A percentile compares a stretch with the other conserved stretches of the same genome.
Evolutionary conservation across 257 asterid species (phyloP).

Genomic region (Capsicum chinense): DNA sequence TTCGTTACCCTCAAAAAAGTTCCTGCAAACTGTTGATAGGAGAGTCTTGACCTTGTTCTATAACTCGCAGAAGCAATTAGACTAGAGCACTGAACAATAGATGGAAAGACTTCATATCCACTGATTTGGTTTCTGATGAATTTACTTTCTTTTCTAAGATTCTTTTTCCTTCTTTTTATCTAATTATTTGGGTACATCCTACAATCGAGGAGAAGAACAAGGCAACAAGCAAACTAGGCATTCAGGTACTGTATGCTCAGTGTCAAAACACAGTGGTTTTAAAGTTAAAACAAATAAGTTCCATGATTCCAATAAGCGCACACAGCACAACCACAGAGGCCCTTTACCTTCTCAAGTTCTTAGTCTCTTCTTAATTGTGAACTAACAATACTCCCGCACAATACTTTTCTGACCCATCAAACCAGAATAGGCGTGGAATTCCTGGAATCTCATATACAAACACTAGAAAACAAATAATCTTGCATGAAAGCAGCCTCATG

Average conservation of each 20-base stretch:
- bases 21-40: neutral
- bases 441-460: neutral
- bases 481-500: neutral
- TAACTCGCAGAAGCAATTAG: neutral
- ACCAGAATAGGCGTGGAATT: neutral
- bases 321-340: neutral
- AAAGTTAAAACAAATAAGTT: neutral
- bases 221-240: neutral
- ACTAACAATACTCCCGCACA: neutral
- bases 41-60: neutral
- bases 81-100: neutral
- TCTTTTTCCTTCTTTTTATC: neutral
- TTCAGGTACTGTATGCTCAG: neutral
- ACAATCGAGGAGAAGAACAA: neutral
- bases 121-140: neutral
- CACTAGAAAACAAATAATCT: neutral
- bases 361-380: neutral
- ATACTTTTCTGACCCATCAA: neutral
- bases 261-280: neutral
- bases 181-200: neutral
- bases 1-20: neutral
- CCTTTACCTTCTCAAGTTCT: neutral
- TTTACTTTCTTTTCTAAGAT: neutral
- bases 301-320: constrained; percentile 19
- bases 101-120: neutral